These are phyloP conservation scores for Crucihimalaya himalaica DNA, from an alignment of 345 rosid genomes.

Conservation along the genomic window DNA sequence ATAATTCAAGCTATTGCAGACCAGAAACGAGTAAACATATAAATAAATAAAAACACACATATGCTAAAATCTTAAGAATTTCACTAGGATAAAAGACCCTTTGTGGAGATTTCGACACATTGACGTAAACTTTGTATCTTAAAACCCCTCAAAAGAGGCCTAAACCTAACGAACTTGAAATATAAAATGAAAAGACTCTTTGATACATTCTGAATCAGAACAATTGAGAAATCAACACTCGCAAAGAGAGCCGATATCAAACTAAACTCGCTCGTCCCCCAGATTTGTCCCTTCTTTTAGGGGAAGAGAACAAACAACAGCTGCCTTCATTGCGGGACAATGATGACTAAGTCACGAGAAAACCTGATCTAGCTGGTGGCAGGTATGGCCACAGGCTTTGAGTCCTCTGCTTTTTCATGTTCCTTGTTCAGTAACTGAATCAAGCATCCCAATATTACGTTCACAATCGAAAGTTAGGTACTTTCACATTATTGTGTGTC, in stretches of 20 bases:
- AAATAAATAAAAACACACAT: not conserved
- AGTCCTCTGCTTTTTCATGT: conserved; percentile 85
- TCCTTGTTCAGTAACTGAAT: conserved; percentile 86
- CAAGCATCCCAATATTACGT: conserved; percentile 4
- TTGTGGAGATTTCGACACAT: conserved; percentile 39
- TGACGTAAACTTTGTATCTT: conserved; percentile 30
- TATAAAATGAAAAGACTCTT: not conserved
- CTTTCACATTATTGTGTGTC: not conserved
- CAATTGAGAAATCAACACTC: conserved; percentile 9
- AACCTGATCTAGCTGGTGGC: conserved; percentile 33
- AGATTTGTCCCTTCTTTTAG: not conserved
- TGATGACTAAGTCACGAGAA: conserved; percentile 27
- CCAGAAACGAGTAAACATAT: not conserved
- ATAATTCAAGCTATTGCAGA: too few relatives aligned
- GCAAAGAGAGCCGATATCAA: conserved; percentile 3
- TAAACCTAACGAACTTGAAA: conserved; percentile 20
- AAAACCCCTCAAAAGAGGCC: conserved; percentile 17
- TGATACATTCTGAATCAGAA: conserved; percentile 25
- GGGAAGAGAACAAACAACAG: conserved; percentile 23
- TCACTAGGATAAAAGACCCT: not conserved
- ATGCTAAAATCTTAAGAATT: not conserved
- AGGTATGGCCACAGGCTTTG: conserved; percentile 60
- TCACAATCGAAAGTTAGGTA: conserved; percentile 7
- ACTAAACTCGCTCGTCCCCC: conserved; percentile 13
- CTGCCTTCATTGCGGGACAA: conserved; percentile 12